Percentiles rank a stretch among this genome's conserved stretches.
These are phyloP conservation scores for Lactarius psammicola DNA, from an alignment of 768 basidiomycete genomes.

Conservation along the genomic window DNA sequence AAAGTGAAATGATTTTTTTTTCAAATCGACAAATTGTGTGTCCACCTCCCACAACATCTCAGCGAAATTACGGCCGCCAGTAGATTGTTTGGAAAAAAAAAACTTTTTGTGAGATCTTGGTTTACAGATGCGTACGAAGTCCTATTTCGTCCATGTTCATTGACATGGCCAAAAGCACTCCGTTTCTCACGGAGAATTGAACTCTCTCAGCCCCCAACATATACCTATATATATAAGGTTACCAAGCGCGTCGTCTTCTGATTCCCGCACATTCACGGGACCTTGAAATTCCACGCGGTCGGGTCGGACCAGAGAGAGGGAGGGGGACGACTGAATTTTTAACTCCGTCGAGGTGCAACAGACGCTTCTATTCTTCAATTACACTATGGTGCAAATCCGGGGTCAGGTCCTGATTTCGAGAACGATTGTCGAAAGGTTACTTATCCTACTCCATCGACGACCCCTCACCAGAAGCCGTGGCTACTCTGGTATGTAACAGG, in stretches of 20 bases:
- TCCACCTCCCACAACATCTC: neutral
- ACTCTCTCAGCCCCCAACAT: constrained; percentile 3
- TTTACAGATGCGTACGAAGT: neutral
- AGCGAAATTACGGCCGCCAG: no score
- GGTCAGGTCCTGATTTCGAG: constrained; percentile 2
- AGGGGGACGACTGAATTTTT: neutral
- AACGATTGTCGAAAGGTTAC: neutral
- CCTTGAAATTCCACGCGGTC: neutral
- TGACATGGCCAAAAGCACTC: neutral
- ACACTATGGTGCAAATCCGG: constrained; percentile 4
- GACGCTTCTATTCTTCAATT: constrained; percentile 4
- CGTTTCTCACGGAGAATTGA: constrained; percentile 19
- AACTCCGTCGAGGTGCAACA: neutral
- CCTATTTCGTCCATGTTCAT: neutral
- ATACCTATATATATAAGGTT: neutral
- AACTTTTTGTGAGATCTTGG: neutral
- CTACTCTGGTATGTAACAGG: neutral
- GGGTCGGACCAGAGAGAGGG: constrained; percentile 6
- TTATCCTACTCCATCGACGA: no score
- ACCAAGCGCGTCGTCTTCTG: constrained; percentile 8
- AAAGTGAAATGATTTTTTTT: no score
- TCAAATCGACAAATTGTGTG: neutral
- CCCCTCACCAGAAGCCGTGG: neutral
- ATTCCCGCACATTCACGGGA: constrained; percentile 4
- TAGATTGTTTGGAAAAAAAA: neutral